A percentile compares a stretch with the other conserved stretches of the same genome.
Evolutionary conservation across 163 green algal species (phyloP).

Genomic region (Chlamydomonas reinhardtii): DNA sequence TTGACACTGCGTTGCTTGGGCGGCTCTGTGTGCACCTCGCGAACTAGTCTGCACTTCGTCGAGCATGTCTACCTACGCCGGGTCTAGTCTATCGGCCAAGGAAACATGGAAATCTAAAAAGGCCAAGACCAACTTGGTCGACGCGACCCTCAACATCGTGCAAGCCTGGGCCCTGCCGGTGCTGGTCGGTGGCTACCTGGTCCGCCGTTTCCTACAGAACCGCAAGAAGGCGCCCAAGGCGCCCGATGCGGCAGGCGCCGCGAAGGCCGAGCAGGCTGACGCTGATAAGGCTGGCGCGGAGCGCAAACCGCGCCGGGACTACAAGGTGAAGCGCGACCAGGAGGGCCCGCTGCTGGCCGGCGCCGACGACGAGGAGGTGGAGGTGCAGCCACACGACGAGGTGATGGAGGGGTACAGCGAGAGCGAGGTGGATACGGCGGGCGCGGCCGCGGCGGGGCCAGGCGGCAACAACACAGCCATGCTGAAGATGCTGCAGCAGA

Average conservation of each 20-base stretch:
- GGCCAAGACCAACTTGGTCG: neutral
- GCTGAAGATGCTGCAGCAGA: slow-evolving; percentile 54
- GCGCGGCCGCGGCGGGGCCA: slow-evolving; percentile 1
- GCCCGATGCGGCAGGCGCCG: neutral
- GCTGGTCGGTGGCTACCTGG: slow-evolving; percentile 1
- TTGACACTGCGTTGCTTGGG: no score
- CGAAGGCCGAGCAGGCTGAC: neutral
- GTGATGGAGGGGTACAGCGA: slow-evolving; percentile 39
- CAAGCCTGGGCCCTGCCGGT: no score
- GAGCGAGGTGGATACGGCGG: slow-evolving; percentile 35
- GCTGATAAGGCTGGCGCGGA: neutral
- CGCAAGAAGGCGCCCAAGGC: slow-evolving; percentile 21
- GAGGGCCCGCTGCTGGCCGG: neutral
- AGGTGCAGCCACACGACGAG: slow-evolving; percentile 40
- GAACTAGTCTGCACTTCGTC: neutral
- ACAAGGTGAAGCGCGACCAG: slow-evolving; percentile 47
- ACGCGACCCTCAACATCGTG: no score
- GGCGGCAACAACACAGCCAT: slow-evolving; percentile 45
- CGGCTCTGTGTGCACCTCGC: neutral
- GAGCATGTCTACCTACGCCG: neutral
- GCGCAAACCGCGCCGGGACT: slow-evolving; percentile 40
- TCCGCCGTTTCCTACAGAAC: neutral
- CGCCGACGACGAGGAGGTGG: slow-evolving; percentile 18
- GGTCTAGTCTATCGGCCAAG: slow-evolving; percentile 6
- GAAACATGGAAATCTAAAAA: slow-evolving; percentile 15